These are phyloP conservation scores for Aureobasidium namibiae DNA, from an alignment of 2,329 filamentous ascomycete genomes.

Conservation along the genomic window DNA sequence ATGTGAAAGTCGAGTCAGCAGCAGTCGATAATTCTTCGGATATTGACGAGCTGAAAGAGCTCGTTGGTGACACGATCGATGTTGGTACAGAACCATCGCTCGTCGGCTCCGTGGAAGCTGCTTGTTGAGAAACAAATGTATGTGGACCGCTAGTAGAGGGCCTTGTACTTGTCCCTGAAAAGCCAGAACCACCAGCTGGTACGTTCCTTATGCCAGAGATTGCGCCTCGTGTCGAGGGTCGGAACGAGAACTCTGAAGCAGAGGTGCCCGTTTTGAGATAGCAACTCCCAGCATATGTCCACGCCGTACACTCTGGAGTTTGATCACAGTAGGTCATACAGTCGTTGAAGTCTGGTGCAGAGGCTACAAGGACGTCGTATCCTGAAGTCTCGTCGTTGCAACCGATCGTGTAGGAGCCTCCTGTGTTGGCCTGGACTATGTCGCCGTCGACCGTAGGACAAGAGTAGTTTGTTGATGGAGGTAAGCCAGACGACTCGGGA, in stretches of 20 bases:
- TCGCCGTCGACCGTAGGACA: neutral
- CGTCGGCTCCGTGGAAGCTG: neutral
- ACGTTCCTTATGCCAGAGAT: neutral
- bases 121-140: no score
- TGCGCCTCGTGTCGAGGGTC: neutral
- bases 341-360: constrained; percentile 12
- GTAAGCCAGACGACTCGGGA: neutral
- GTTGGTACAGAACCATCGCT: neutral
- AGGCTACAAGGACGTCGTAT: neutral
- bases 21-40: neutral
- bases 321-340: constrained; percentile 21
- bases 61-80: neutral
- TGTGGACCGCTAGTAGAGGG: neutral
- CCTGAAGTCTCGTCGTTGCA: constrained; percentile 8
- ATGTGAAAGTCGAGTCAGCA: neutral
- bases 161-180: neutral
- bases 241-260: neutral
- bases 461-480: neutral
- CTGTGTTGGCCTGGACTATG: neutral
- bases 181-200: neutral
- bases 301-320: constrained; percentile 16
- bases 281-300: constrained; percentile 13
- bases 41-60: neutral
- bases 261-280: neutral
- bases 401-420: neutral